phyloP scores from a whole-genome alignment of 2,329 filamentous ascomycete species.

The Tetracladium maxilliforme region DNA sequence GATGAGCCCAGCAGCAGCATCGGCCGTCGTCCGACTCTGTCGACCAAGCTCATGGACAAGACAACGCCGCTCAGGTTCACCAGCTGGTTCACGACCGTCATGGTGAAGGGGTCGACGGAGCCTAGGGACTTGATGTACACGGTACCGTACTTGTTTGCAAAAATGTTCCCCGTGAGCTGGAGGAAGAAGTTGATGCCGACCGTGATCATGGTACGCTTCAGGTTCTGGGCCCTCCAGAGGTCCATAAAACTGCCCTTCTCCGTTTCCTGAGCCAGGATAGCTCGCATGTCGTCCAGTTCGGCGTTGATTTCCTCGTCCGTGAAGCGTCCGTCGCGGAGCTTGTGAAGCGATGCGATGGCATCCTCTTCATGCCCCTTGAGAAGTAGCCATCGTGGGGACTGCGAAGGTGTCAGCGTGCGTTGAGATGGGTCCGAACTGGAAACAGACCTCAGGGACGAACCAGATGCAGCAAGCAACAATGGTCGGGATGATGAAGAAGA shows the following conservation, averaged over 20 bases:
- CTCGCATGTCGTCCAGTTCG: conserved; percentile 1
- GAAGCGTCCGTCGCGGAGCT: conserved; percentile 10
- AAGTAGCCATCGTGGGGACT: conserved; percentile 15
- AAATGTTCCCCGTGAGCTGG: conserved; percentile 10
- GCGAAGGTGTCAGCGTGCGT: too few relatives aligned
- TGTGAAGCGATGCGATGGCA: conserved; percentile 10
- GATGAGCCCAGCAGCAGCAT: conserved; percentile 12
- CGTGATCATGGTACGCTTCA: conserved; percentile 10
- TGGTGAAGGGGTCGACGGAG: conserved; percentile 9
- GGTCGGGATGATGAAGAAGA: conserved; percentile 10
- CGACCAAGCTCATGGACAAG: conserved; percentile 2
- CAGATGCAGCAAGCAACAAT: conserved; percentile 7
- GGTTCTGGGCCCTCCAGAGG: conserved; percentile 7
- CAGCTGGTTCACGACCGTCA: conserved; percentile 7
- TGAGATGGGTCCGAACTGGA: too few relatives aligned
- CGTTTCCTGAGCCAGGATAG: conserved; percentile 4
- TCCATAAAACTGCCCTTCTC: conserved; percentile 9
- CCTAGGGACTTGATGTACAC: conserved; percentile 9
- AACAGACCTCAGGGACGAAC: conserved; percentile 12
- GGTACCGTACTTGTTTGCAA: conserved; percentile 8
- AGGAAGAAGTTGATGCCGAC: conserved; percentile 10
- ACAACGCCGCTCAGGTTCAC: too few relatives aligned
- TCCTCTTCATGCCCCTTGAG: conserved; percentile 12
- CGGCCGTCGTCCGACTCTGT: conserved; percentile 1
- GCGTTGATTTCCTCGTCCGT: conserved; percentile 10